Base-by-base conservation (phyloP, 768 basidiomycete species). In the Suillus lakei region DNA sequence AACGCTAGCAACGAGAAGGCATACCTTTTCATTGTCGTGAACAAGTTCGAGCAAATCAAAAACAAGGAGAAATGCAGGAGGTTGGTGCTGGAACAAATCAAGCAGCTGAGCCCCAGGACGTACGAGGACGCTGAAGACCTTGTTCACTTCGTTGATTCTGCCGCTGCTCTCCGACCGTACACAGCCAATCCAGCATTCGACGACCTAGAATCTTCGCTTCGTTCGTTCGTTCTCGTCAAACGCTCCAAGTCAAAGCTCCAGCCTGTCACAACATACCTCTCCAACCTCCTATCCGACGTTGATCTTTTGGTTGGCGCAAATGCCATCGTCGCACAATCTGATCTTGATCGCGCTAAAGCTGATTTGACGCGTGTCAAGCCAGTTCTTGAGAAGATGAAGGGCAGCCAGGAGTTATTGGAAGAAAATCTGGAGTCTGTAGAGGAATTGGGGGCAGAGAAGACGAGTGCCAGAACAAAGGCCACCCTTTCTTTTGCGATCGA, bases 101-200 rank as follows among this genome's bases (percentile, higher is more conserved):
- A 88, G 74, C 86, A 92, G 69, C 86, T 99, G 70, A 95, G 92
- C 72, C 97, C 98, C n/a, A 80, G 87, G 60, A 99, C 98, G 0
- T 94, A 89, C 74, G 92, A 95, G 62, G 93, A 98, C 70, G 89
- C 95, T 0, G 86, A 91, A 53, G 94, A 99, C 76, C 88, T 99
- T 48, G 96, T 99, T 4, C 98, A 99, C 79, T 99, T 99, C 76
- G 98, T 99, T 71, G 98, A 99, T 76, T 97, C 96, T 8, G 89
- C 90, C 16, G 79, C 86, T 0, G 91, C 90, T 23, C 84, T 91
- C 48, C 86, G 88, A 63, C 87, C 87, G n/a, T 86, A 82, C 75
- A 82, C 85, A 23, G 86, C 83, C 64, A 89, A 87, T 68, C 84
- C 85, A 5, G 81, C 93, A 0, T 98, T 99, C 72, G 90, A 91